These are phyloP conservation scores for Pseudogymnoascus verrucosus DNA, from an alignment of 2,329 filamentous ascomycete species.

Conservation along the genomic window DNA sequence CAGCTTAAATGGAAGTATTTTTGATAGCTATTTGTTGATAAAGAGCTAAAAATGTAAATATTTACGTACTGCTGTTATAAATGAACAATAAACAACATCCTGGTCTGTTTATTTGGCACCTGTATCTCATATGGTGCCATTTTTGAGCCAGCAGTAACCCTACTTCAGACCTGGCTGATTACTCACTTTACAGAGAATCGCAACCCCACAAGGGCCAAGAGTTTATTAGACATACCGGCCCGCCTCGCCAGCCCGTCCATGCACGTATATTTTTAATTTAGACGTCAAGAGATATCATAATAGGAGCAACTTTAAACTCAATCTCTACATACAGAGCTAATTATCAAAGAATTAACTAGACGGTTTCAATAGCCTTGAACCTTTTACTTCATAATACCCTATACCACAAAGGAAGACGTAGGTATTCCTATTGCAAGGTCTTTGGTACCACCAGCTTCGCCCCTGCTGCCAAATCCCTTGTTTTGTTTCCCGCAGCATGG, in stretches of 20 bases:
- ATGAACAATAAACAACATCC: background rate
- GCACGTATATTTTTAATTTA: background rate
- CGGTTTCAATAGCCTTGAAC: background rate
- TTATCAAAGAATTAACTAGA: background rate
- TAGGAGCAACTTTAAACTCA: background rate
- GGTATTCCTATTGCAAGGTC: too few species aligned
- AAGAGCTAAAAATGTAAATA: background rate
- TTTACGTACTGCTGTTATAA: background rate
- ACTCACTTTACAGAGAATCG: background rate
- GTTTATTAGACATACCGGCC: background rate
- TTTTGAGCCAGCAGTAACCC: background rate
- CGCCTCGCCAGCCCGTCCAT: background rate
- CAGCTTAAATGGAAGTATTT: slow-evolving; percentile 4
- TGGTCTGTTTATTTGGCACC: background rate
- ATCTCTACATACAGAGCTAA: background rate
- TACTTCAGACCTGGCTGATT: background rate
- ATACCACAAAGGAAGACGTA: background rate
- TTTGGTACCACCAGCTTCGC: background rate
- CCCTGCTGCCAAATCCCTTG: background rate
- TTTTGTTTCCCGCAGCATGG: background rate
- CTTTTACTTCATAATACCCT: background rate
- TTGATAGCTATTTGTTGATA: background rate
- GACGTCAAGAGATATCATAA: background rate
- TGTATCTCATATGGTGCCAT: background rate
- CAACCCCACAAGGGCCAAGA: background rate